Evolutionary conservation across 768 basidiomycete genomes (phyloP), one percentile per base, ranked within the genome.

Genomic region (Xerocomellus chrysenteron): DNA sequence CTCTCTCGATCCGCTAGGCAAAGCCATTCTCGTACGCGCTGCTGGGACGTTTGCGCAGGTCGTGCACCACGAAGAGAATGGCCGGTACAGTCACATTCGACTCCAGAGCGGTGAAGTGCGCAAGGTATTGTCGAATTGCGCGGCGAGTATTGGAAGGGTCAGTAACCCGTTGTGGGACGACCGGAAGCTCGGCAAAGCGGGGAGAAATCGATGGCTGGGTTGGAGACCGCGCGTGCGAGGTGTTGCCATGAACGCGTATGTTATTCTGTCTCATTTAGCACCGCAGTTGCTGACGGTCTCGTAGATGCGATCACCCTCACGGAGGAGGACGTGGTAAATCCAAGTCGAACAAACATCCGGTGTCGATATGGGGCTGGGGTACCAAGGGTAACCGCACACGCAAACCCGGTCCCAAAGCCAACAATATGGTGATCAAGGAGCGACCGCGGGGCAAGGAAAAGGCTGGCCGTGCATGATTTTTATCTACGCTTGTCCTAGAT

Each of bases 311-410:
- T 73, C 93, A 95, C 74, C 94, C 96, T 58, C 94, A 97, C 70
- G 95, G 95, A 74, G 95, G 96, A 78, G 96, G 96, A 73, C 89
- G 96, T 75, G 96, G 96, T 64, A 98, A 96, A 74, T 92, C 90
- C 57, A 98, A 99, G 80, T 92, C 92, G 55, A 87, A 95, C 83
- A 96, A 92, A 69, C 87, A 94, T 69, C 93, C 95, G 3, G 86
- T 90, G 28, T 94, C 92, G 12, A 84, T 91, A 51, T 97, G 89
- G 88, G 94, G 93, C 54, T 94, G 91, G 90, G 81, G 88, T 55
- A 90, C 92, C 14, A 93, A 94, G 78, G 94, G 94, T 56, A 91
- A 86, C 58, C 82, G 96, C 55, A 99, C 96, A 53, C 87, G 96
- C 66, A 89, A 93, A 69, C 91, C 94, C 16, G 93, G 93, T 45